phyloP scores from a whole-genome alignment of 441 rosid genomes.

The Adansonia gregorii region DNA sequence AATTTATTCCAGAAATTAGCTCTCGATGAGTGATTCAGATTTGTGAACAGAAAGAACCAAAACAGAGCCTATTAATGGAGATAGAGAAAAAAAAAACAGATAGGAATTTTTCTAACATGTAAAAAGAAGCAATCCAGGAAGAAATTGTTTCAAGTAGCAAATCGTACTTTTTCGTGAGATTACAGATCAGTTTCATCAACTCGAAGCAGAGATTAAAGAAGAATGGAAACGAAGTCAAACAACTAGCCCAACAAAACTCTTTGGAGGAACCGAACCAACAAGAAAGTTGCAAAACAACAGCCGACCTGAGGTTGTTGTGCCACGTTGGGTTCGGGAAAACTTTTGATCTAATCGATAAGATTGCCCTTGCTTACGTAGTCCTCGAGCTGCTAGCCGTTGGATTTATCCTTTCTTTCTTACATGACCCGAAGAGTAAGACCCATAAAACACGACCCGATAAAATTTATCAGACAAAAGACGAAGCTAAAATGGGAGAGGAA shows the following conservation, averaged over 20 bases:
- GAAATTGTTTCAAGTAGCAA: not conserved
- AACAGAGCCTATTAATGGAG: not conserved
- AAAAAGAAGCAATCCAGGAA: not conserved
- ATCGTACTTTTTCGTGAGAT: not conserved
- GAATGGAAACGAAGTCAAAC: conserved; percentile 11
- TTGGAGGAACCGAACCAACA: not conserved
- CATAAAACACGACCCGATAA: conserved; percentile 30
- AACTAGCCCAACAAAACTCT: not conserved
- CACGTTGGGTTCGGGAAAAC: not conserved
- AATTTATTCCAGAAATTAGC: conserved; percentile 1
- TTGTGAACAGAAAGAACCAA: not conserved
- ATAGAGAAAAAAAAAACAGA: not conserved
- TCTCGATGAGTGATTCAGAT: not conserved
- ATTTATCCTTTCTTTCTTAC: not conserved
- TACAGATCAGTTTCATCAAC: not conserved
- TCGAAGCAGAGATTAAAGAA: conserved; percentile 15
- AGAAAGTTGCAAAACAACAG: conserved; percentile 11
- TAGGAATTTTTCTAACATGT: conserved; percentile 18
- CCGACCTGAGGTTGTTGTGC: not conserved
- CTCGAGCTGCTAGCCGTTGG: conserved; percentile 24
- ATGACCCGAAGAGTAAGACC: conserved; percentile 24
- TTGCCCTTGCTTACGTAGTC: conserved; percentile 5
- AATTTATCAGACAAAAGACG: conserved; percentile 12
- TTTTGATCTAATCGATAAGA: conserved; percentile 28
- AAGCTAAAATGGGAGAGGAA: not conserved